A percentile compares a stretch with the other conserved stretches of the same genome.
phyloP scores from a whole-genome alignment of 2,329 filamentous ascomycete genomes.

The Drechslera avenae region DNA sequence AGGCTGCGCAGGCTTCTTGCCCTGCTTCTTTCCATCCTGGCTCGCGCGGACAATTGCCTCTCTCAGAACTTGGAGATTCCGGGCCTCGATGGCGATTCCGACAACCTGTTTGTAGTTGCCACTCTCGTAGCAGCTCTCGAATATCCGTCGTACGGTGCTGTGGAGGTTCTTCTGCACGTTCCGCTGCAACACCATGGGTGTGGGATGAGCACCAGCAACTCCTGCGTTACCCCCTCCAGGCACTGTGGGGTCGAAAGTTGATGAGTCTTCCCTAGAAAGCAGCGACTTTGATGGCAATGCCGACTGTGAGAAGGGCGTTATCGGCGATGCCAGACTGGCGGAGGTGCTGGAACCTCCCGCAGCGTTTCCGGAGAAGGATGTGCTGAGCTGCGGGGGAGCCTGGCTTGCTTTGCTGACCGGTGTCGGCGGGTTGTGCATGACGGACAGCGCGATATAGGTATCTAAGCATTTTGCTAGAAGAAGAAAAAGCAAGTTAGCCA shows the following conservation, averaged over 20 bases:
- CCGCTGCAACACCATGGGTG: slow-evolving; percentile 70
- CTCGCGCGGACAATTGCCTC: slow-evolving; percentile 87
- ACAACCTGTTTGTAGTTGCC: slow-evolving; percentile 94
- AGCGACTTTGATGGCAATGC: slow-evolving; percentile 92
- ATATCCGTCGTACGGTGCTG: slow-evolving; percentile 82
- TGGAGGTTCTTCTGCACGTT: slow-evolving; percentile 81
- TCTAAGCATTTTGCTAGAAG: slow-evolving; percentile 84
- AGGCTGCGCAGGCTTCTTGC: slow-evolving; percentile 61
- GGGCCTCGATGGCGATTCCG: slow-evolving; percentile 93
- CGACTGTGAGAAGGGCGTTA: slow-evolving; percentile 93
- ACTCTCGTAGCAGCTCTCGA: slow-evolving; percentile 84
- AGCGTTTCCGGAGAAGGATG: slow-evolving; percentile 72
- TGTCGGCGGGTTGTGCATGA: slow-evolving; percentile 61
- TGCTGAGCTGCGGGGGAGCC: slow-evolving; percentile 72
- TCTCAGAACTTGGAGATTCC: slow-evolving; percentile 85
- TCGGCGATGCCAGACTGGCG: slow-evolving; percentile 77
- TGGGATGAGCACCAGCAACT: slow-evolving; percentile 59
- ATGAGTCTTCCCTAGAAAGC: slow-evolving; percentile 78
- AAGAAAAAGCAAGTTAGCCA: slow-evolving; percentile 20
- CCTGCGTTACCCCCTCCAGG: slow-evolving; percentile 62
- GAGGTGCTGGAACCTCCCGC: slow-evolving; percentile 70
- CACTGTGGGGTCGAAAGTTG: slow-evolving; percentile 62
- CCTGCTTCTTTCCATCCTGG: slow-evolving; percentile 74
- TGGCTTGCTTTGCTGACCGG: slow-evolving; percentile 56
- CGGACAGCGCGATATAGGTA: slow-evolving; percentile 87